Percentiles rank a stretch among this genome's conserved stretches.
Conservation (phyloP, 2,329 filamentous ascomycete genomes). For the Fusarium pseudograminearum region DNA sequence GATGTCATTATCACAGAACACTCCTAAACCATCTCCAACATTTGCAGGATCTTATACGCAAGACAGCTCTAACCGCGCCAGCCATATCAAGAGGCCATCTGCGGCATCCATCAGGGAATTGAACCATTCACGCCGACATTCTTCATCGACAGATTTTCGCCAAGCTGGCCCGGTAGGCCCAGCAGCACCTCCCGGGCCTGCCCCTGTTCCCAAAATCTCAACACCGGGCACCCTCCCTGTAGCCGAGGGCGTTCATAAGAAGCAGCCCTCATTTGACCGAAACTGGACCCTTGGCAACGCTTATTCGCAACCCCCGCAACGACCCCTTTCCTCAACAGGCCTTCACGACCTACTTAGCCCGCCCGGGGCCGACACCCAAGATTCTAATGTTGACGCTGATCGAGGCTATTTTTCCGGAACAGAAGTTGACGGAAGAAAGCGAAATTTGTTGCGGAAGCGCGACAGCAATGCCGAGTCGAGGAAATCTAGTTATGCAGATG, state of each 20-base stretch:
- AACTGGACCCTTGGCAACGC: slow-evolving; percentile 75
- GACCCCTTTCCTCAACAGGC: slow-evolving; percentile 67
- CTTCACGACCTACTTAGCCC: slow-evolving; percentile 59
- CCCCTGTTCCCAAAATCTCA: slow-evolving; percentile 56
- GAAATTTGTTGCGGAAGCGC: slow-evolving; percentile 86
- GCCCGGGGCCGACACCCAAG: slow-evolving; percentile 57
- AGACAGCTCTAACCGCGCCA: slow-evolving; percentile 61
- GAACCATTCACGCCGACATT: slow-evolving; percentile 87
- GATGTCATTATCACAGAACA: slow-evolving; percentile 61
- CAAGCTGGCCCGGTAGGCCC: slow-evolving; percentile 49
- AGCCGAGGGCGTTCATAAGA: slow-evolving; percentile 64
- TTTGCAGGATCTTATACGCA: slow-evolving; percentile 56
- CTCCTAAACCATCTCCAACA: slow-evolving; percentile 61
- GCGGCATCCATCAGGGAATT: slow-evolving; percentile 85
- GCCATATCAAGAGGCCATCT: slow-evolving; percentile 73
- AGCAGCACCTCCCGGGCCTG: slow-evolving; percentile 35
- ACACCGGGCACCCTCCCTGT: slow-evolving; percentile 59
- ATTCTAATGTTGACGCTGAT: slow-evolving; percentile 74
- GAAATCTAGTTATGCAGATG: slow-evolving; percentile 81
- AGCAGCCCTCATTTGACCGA: slow-evolving; percentile 76
- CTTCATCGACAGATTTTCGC: slow-evolving; percentile 79
- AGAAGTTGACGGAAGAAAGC: slow-evolving; percentile 80
- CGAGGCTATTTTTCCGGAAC: slow-evolving; percentile 94
- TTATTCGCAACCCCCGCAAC: slow-evolving; percentile 54
- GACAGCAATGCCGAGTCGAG: slow-evolving; percentile 72